Base-by-base conservation (phyloP, 163 green algal species). In the Chloromonas sp. region DNA sequence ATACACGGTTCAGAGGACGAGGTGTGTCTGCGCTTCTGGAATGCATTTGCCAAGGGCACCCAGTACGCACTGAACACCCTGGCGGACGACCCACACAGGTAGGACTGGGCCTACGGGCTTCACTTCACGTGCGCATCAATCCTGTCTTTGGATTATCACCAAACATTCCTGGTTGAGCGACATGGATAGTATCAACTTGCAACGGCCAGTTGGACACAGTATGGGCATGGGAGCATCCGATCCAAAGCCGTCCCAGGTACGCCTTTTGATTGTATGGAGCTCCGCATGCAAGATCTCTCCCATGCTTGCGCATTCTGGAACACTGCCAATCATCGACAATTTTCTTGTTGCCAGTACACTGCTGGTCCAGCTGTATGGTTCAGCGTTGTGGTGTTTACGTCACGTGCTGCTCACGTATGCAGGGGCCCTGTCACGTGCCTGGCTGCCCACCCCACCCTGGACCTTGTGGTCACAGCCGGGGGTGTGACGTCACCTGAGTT, bases 21-120 rank as follows among this genome's bases (percentile, higher is more conserved):
- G 70, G 76, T 86, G 0, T 85, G 71, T 1, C 85, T 96, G 57
- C 90, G 91, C 61, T 94, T 95, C 85, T 95, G 91, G 90, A 88
- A 93, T 70, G 78, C 61, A 60, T 61, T n/a, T 5, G 15, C 11
- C 61, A 1, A 61, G 8, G 1, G 82, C 36, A n/a, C 88, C 84
- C 2, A 89, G 87, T 60, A 11, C 57, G 2, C 36, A 36, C 87
- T 97, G 1, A 94, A 93, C 81, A 95, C 94, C 5, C 79, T 85
- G 1, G 89, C 92, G 58, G 92, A 95, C 60, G 88, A 88, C 61
- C 93, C 94, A 1, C 94, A 97, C 88, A 88, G 81, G 76, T 83
- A 11, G 5, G 66, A 74, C 66, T 15, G 66, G 5, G 66, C 66
- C 66, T 36, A 36, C 36, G 36, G 36, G 36, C 36, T 36, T 36